phyloP scores from a whole-genome alignment of 2,329 filamentous ascomycete genomes.

The Bipolaris sorokiniana region DNA sequence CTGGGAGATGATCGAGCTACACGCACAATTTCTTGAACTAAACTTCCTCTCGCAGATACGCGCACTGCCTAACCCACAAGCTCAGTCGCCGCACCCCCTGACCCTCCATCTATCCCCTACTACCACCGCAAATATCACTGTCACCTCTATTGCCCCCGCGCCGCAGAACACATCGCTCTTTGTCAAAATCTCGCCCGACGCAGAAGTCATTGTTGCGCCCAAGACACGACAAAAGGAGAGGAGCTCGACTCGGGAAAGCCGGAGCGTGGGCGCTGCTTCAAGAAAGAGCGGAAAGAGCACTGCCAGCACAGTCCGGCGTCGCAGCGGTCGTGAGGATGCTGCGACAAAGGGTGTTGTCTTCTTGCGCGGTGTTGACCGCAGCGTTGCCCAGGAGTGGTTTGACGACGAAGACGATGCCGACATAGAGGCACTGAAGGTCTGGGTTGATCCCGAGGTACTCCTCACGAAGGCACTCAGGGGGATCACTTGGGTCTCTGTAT shows the following conservation, averaged over 20 bases:
- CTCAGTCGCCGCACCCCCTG: constrained; percentile 73
- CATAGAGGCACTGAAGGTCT: constrained; percentile 71
- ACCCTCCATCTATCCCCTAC: constrained; percentile 94
- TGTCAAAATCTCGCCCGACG: constrained; percentile 90
- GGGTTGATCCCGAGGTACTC: constrained; percentile 82
- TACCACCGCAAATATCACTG: constrained; percentile 88
- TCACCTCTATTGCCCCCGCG: constrained; percentile 81
- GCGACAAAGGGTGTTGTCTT: constrained; percentile 71
- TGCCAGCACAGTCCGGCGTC: constrained; percentile 71
- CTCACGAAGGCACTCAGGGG: constrained; percentile 75
- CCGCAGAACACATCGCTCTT: constrained; percentile 74
- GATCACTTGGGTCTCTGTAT: constrained; percentile 77
- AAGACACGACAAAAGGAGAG: constrained; percentile 80
- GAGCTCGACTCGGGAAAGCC: constrained; percentile 70
- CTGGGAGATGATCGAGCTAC: constrained; percentile 98
- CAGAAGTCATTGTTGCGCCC: constrained; percentile 95
- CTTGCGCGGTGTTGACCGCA: constrained; percentile 77
- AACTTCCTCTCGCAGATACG: constrained; percentile 93
- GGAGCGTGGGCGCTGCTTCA: constrained; percentile 80
- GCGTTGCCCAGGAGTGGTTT: constrained; percentile 76
- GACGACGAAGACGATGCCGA: constrained; percentile 63
- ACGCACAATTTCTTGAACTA: constrained; percentile 92
- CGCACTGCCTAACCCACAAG: constrained; percentile 82
- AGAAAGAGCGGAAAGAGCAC: constrained; percentile 78
- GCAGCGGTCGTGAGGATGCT: constrained; percentile 67